phyloP scores from a whole-genome alignment of 352 stramenopile genomes.

The Stramenopiles sp. region DNA sequence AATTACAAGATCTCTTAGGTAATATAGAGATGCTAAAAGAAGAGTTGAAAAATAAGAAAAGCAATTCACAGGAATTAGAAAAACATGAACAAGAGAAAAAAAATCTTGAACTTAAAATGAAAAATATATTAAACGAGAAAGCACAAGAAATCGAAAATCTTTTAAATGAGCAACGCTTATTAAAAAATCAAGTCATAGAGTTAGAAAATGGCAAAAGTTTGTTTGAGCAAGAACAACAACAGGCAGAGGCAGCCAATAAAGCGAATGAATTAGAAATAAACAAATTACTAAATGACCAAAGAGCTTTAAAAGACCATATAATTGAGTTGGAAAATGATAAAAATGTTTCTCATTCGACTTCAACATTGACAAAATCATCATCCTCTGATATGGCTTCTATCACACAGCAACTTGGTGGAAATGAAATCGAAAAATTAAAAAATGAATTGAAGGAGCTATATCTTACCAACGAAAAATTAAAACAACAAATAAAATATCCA shows the following conservation, averaged over 20 bases:
- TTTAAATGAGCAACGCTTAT: background rate
- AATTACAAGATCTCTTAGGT: too few relatives aligned
- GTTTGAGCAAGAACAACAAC: background rate
- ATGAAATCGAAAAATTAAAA: background rate
- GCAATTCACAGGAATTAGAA: background rate
- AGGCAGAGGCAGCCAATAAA: background rate
- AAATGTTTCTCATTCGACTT: background rate
- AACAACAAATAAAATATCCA: background rate
- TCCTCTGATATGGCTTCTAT: background rate
- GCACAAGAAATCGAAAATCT: too few relatives aligned
- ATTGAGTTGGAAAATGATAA: constrained; percentile 2
- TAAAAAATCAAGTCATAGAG: background rate
- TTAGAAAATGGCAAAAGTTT: background rate
- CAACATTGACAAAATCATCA: background rate
- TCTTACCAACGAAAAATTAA: background rate
- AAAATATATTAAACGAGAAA: background rate
- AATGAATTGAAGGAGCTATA: background rate
- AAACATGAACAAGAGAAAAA: too few relatives aligned
- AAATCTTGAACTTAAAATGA: background rate
- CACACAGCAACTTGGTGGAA: background rate
- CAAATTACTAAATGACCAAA: background rate
- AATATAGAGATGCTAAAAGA: too few relatives aligned
- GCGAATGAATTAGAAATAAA: background rate
- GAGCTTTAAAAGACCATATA: background rate
- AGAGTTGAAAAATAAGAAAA: background rate